Base-by-base conservation (phyloP, 2,329 filamentous ascomycete species). In the Acrocalymma vagum region DNA sequence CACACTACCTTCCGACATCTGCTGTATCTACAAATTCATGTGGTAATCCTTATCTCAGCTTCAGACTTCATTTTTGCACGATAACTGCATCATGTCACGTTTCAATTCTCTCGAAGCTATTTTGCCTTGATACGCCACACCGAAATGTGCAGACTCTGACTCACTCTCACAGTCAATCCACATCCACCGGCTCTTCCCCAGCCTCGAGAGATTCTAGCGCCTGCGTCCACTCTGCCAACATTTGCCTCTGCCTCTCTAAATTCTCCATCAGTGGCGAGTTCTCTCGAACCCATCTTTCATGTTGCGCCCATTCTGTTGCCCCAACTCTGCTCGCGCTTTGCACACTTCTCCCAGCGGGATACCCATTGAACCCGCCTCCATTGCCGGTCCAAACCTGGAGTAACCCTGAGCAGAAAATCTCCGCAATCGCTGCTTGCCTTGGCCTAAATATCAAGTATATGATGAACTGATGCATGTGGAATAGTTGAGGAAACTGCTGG, bases 291-390 rank as follows among this genome's bases (percentile, higher is more conserved):
- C 36, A 47, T 4, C 9, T 48, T 32, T 48, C 54, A 44, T 48
- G 36, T 10, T 15, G 32, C 7, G 11, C 13, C 63, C 62, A 67
- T 29, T 53, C 34, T 4, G 1, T 32, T 2, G 1, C 14, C 11
- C 23, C 38, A 3, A 65, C 46, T 21, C 45, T 42, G 17, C 21
- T 29, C 6, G 51, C 47, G 32, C 49, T 61, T 6, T 47, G 44
- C 15, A 58, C 53, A 14, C 62, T 67, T 7, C 43, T 29, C 2
- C 61, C 61, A 4, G 63, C 61, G 0, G 51, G 57, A 48, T 54
- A 63, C 15, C 52, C 52, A 43, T 65, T 65, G 16, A 67, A 55
- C 1, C 63, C 62, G 1, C 55, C 61, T 4, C 58, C 62, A 9
- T 48, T 42, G 3, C 61, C 53, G 0, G 58, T 44, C 58, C 58